Evolutionary conservation across 2,329 filamentous ascomycete species (phyloP).

Genomic region (Neopestalotiopsis sp.): DNA sequence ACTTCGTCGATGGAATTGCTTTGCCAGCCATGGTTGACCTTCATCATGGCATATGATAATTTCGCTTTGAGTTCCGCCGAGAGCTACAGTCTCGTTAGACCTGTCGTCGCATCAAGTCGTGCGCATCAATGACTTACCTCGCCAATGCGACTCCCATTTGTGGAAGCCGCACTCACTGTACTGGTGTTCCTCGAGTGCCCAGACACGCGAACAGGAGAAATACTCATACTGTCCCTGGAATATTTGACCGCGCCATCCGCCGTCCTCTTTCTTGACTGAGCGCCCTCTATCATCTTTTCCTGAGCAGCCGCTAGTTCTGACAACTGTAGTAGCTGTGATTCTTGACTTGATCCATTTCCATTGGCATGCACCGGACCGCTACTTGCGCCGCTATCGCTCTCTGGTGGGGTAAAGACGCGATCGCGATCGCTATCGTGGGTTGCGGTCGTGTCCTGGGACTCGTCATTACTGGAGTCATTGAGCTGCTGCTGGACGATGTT

Average conservation of each 20-base stretch:
- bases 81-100: conserved; percentile 27
- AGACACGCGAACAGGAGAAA: conserved; percentile 51
- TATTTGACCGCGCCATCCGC: conserved; percentile 77
- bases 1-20: conserved; percentile 78
- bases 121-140: conserved; percentile 64
- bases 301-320: conserved; percentile 63
- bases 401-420: conserved; percentile 49
- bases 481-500: conserved; percentile 32
- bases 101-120: background rate
- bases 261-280: conserved; percentile 70
- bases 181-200: conserved; percentile 77
- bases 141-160: conserved; percentile 73
- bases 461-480: conserved; percentile 42
- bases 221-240: conserved; percentile 43
- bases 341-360: conserved; percentile 53
- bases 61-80: conserved; percentile 75
- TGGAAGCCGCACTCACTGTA: conserved; percentile 65
- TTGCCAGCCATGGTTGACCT: conserved; percentile 90
- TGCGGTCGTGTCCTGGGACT: conserved; percentile 50
- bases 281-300: conserved; percentile 50
- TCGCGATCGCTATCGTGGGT: conserved; percentile 47
- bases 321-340: conserved; percentile 62
- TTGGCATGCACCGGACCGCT: conserved; percentile 39
- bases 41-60: conserved; percentile 91
- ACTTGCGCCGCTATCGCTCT: conserved; percentile 48